Percentiles rank a stretch among this genome's conserved stretches.
phyloP scores from a whole-genome alignment of 176 grass and related monocot species.

The Phyllostachys edulis region DNA sequence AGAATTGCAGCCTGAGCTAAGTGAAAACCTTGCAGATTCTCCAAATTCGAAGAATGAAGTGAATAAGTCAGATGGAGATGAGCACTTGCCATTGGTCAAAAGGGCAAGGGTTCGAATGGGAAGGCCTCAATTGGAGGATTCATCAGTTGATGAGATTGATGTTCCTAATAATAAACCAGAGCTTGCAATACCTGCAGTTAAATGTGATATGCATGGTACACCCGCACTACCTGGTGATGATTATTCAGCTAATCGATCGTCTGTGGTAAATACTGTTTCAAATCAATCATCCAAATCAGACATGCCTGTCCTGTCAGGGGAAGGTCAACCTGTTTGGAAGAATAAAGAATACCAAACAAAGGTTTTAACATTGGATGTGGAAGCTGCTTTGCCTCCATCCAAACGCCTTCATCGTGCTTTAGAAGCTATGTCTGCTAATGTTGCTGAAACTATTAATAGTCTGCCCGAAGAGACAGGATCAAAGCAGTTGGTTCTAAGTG shows the following conservation, averaged over 20 bases:
- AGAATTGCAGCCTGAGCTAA: conserved; percentile 40
- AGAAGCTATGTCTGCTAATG: conserved; percentile 98
- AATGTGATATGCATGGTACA: conserved; percentile 23
- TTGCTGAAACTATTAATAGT: conserved; percentile 57
- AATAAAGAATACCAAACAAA: conserved; percentile 57
- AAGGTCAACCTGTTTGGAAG: conserved; percentile 53
- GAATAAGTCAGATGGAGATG: conserved; percentile 82
- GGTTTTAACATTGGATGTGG: conserved; percentile 67
- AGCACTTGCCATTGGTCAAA: conserved; percentile 95
- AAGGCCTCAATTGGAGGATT: conserved; percentile 53
- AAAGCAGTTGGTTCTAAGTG: conserved; percentile 42
- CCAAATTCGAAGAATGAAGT: conserved; percentile 68
- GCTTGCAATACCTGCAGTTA: conserved; percentile 13
- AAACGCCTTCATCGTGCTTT: conserved; percentile 98
- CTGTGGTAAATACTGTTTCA: conserved; percentile 30
- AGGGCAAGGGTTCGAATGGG: conserved; percentile 96
- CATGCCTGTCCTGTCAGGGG: conserved; percentile 31
- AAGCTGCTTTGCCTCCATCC: conserved; percentile 98
- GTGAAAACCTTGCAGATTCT: conserved; percentile 40
- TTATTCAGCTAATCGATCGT: conserved; percentile 6
- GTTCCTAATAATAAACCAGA: conserved; percentile 31
- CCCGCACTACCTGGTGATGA: conserved; percentile 17
- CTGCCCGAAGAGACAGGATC: conserved; percentile 34
- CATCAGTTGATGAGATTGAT: conserved; percentile 32
- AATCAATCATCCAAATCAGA: conserved; percentile 31